Evolutionary conservation across 2,329 filamentous ascomycete genomes (phyloP), one percentile per base, ranked within the genome.

Genomic region (Pseudogymnoascus sp.): DNA sequence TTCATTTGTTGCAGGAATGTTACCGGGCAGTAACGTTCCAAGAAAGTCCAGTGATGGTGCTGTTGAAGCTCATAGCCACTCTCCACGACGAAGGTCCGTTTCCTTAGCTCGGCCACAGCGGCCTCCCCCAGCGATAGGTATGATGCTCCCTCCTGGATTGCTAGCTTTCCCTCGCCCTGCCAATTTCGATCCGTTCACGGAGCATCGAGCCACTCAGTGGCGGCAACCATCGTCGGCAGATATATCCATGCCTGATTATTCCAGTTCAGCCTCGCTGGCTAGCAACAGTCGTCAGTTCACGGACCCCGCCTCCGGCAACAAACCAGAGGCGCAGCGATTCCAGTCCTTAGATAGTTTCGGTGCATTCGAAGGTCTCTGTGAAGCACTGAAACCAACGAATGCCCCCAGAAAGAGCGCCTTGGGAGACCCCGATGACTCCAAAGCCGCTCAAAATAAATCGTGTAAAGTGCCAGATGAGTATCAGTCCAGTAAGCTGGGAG

Each of bases 21-120:
- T 67, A 56, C 58, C 63, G 37, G 67, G 67, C 13, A 60, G 65
- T 13, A 58, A 61, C 30, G 65, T 65, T 5, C 64, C 73, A 69
- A 59, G 74, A 71, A 41, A 76, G 72, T 70, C 71, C 69, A 8
- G 71, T 1, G 77, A 80, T 38, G 75, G 78, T 41, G 72, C 74
- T 2, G 71, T 77, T 2, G 80, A 84, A n/a, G 76, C 77, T 5
- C 85, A 88, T 67, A 74, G 80, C 1, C 84, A 88, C 66, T 87
- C 85, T 0, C 85, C 84, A 18, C 77, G 78, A 19, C 73, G 73
- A 59, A 45, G 41, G 69, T 59, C 67, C 69, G 13, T 59, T 55
- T 58, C 68, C 65, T 57, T 61, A 59, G 21, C 58, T 60, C 48
- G 62, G 13, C 33, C 55, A 21, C 62, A 56, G 63, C 66, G 39